These are phyloP conservation scores for Cyberlindnera americana DNA, from an alignment of 805 yeast genomes.

Conservation along the genomic window DNA sequence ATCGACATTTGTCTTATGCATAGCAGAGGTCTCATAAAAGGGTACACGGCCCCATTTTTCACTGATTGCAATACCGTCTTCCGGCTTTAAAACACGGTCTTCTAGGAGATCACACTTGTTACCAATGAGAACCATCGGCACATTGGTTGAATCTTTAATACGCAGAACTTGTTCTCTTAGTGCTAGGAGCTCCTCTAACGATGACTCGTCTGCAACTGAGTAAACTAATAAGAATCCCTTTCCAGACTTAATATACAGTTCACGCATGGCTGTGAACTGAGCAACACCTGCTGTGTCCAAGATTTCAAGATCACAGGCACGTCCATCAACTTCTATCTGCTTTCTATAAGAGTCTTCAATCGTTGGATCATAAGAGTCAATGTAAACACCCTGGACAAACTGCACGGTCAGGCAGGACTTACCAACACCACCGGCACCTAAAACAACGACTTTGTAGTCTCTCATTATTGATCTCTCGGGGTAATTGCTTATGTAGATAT, in stretches of 20 bases:
- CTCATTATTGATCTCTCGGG: conserved; percentile 7
- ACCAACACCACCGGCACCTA: conserved; percentile 98
- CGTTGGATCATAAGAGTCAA: conserved; percentile 93
- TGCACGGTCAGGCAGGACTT: conserved; percentile 91
- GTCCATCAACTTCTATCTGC: conserved; percentile 82
- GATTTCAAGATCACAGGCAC: conserved; percentile 81
- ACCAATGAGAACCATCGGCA: conserved; percentile 89
- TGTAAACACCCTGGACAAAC: conserved; percentile 84
- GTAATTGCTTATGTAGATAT: not conserved
- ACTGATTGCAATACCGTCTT: conserved; percentile 79
- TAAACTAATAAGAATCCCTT: conserved; percentile 88
- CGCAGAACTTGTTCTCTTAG: conserved; percentile 80
- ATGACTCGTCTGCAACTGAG: conserved; percentile 71
- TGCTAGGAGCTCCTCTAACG: conserved; percentile 73
- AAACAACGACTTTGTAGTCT: conserved; percentile 86
- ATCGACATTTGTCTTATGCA: conserved; percentile 82
- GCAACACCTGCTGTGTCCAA: conserved; percentile 94
- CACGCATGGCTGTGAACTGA: conserved; percentile 95
- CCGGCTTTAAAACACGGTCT: conserved; percentile 72
- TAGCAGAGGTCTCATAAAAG: conserved; percentile 92
- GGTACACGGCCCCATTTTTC: conserved; percentile 85
- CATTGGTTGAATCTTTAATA: conserved; percentile 70
- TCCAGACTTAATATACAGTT: conserved; percentile 80
- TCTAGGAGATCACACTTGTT: conserved; percentile 82
- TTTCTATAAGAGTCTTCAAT: conserved; percentile 94